Base-by-base conservation (phyloP, 495 filamentous ascomycete species). In the Aspergillus affinis region DNA sequence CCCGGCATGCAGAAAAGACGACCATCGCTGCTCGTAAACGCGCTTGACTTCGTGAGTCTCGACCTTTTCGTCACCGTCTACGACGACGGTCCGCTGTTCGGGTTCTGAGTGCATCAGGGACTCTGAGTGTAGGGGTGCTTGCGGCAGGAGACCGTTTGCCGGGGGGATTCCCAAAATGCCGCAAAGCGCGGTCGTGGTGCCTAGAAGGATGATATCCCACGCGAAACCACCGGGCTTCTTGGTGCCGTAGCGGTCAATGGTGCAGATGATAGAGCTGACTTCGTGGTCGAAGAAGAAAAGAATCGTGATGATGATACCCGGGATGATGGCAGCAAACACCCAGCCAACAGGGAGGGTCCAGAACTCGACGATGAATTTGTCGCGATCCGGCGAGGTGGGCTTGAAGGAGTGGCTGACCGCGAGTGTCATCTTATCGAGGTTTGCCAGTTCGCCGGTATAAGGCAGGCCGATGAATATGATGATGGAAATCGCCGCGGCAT, bases 211-310 rank as follows among this genome's bases (percentile, higher is more conserved):
- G 17, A 89, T 84, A 60, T 89, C 87, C 87, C 87, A 89, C 2
- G 87, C 86, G 60, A 87, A 89, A 0, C 88, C 87, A 4, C 84
- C 82, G 2, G 86, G 86, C 60, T 89, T 89, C 47, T 73, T 75
- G 3, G 84, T 84, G 6, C 87, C 86, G 65, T 90, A 89, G 18
- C 85, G 81, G 19, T 84, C 80, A 55, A 88, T 81, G 0, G 87
- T 90, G 65, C 86, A 88, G 51, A 89, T 89, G 56, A 90, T 90
- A n/a, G 85, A 89, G 65, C 84, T 88, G 23, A 90, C 85, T 64
- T 90, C 87, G 55, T 89, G 88, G 58, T 90, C 87, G 63, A 90
- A 90, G 73, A 88, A 90, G 75, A 89, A 90, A 0, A 90, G 78
- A 0, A 85, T 75, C 1, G 86, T 90, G 57, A 90, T 87, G 61